Conservation (phyloP, 176 grass and related monocot genomes). For the Phoenix dactylifera region DNA sequence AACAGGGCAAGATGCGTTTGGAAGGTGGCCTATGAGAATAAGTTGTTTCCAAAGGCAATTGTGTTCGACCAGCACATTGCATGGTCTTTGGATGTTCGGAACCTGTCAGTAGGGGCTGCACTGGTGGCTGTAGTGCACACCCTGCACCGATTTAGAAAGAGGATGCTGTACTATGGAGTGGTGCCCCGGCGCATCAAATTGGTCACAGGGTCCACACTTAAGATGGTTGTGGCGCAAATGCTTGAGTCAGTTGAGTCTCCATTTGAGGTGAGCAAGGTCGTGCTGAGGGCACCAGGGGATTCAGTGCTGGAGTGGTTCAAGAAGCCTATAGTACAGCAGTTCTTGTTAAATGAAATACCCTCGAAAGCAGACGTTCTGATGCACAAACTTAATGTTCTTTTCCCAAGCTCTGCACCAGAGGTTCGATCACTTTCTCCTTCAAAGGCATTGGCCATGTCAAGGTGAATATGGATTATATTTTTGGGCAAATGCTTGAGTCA, state of each 20-base stretch:
- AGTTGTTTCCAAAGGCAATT: slow-evolving; percentile 89
- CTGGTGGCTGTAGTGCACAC: slow-evolving; percentile 71
- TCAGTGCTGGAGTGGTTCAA: slow-evolving; percentile 87
- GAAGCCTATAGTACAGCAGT: slow-evolving; percentile 95
- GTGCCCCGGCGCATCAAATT: slow-evolving; percentile 82
- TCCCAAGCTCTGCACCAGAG: slow-evolving; percentile 72
- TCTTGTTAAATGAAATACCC: slow-evolving; percentile 92
- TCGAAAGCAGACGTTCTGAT: slow-evolving; percentile 84
- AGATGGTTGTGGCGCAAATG: slow-evolving; percentile 81
- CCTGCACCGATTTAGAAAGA: slow-evolving; percentile 82
- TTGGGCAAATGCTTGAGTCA: slow-evolving; percentile 39
- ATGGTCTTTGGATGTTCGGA: slow-evolving; percentile 79
- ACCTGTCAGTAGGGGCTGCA: slow-evolving; percentile 60
- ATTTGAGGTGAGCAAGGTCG: slow-evolving; percentile 87
- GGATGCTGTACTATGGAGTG: slow-evolving; percentile 91
- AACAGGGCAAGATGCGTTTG: slow-evolving; percentile 83
- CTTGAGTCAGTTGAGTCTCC: slow-evolving; percentile 63
- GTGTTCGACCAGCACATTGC: slow-evolving; percentile 97
- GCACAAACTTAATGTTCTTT: slow-evolving; percentile 90
- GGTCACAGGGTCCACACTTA: slow-evolving; percentile 75
- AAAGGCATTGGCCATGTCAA: slow-evolving; percentile 50
- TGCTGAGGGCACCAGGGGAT: slow-evolving; percentile 63
- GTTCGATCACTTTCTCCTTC: slow-evolving; percentile 48
- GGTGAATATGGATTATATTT: slow-evolving; percentile 18
- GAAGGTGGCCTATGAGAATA: slow-evolving; percentile 96